Evolutionary conservation across 345 rosid genomes (phyloP).

Genomic region (Barbarea vulgaris): DNA sequence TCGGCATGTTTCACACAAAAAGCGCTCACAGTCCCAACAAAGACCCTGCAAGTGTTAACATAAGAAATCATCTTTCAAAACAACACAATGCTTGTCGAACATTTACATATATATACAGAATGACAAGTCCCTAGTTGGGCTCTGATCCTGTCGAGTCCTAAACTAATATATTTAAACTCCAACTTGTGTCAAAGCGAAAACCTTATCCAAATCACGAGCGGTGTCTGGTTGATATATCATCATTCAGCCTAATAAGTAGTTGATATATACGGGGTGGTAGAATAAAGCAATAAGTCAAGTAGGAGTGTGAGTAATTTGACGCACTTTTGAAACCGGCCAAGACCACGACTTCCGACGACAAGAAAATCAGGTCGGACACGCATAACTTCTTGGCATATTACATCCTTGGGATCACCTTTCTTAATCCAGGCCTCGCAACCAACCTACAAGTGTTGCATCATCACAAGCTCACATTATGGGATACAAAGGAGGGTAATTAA

Average conservation of each 20-base stretch:
- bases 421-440: conserved; percentile 86
- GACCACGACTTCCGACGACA: conserved; percentile 90
- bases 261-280: neutral
- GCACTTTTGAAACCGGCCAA: conserved; percentile 90
- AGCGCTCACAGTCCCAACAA: conserved; percentile 88
- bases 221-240: neutral
- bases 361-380: conserved; percentile 82
- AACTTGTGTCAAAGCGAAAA: neutral
- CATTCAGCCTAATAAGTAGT: neutral
- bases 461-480: neutral
- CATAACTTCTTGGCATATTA: conserved; percentile 82
- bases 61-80: too few relatives aligned
- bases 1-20: conserved; percentile 91
- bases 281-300: neutral
- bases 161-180: neutral
- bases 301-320: conserved; percentile 4
- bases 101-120: neutral
- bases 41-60: conserved; percentile 91
- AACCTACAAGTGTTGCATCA: conserved; percentile 48
- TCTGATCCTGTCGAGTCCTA: neutral
- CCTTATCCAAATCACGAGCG: neutral
- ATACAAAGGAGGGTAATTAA: neutral
- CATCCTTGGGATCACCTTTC: conserved; percentile 90
- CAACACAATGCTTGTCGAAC: too few relatives aligned
- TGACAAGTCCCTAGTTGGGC: neutral